Base-by-base conservation (phyloP, 2,329 filamentous ascomycete genomes). In the Gremmenia infestans region DNA sequence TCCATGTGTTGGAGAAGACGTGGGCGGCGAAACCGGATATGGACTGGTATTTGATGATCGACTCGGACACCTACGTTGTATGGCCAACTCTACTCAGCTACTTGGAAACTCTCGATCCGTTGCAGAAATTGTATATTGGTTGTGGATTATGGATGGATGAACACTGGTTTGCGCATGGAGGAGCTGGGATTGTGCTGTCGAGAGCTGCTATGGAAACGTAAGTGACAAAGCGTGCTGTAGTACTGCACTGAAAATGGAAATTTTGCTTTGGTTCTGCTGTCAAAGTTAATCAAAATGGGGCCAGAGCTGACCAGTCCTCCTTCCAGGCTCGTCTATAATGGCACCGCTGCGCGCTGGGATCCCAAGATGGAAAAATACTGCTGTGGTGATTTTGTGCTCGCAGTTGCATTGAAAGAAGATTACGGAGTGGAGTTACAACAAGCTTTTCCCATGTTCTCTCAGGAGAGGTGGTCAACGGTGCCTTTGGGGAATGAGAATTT, bases 31-130 rank as follows among this genome's bases (percentile, higher is more conserved):
- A 75, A 15, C 79, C 80, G 9, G 63, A 73, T 55, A 76, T 76
- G 55, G 76, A 81, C 60, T 83, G 81, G 80, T 83, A 81, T 62
- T 63, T 83, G 19, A 82, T 80, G 59, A 72, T 82, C 57, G 80
- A 83, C 52, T 78, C 78, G 54, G 80, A 82, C 65, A 81, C 79
- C 9, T 82, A 82, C 61, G 28, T 83, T 7, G 69, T 80, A 39
- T 81, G 79, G 76, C 70, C 76, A 6, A 81, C 77, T 52, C 62
- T 83, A 35, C 68, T 77, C 28, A 67, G 4, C 5, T 64, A 57
- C 56, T 15, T 63, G 7, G 39, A 36, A 5, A 61, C 46, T 2
- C 28, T 61, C 22, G 52, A 60, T 52, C 57, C 57, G n/a, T 43
- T 60, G 6, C 70, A 77, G 53, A 71, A 72, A 48, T 71, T 72